Conservation (phyloP, 2,329 filamentous ascomycete genomes). For the Penicillium paneum region DNA sequence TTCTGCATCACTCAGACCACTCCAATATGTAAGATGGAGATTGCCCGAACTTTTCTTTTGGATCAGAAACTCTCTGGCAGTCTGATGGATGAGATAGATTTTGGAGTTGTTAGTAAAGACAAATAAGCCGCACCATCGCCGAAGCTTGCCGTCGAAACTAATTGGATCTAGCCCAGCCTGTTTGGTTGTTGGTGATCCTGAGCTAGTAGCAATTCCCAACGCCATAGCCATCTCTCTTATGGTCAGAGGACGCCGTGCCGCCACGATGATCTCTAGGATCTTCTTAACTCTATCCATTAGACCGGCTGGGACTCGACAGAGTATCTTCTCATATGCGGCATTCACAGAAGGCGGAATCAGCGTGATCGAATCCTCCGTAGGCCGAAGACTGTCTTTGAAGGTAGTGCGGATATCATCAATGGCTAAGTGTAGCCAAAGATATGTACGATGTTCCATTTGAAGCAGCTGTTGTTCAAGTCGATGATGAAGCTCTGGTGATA, state of each 20-base stretch:
- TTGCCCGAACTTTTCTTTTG: no score
- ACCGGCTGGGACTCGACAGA: slow-evolving; percentile 3
- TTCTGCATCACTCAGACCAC: no score
- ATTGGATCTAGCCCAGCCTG: slow-evolving; percentile 1
- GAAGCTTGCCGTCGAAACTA: not conserved
- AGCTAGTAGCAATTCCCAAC: slow-evolving; percentile 3
- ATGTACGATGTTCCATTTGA: slow-evolving; percentile 19
- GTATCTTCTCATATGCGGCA: slow-evolving; percentile 16
- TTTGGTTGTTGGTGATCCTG: not conserved
- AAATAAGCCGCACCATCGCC: slow-evolving; percentile 16
- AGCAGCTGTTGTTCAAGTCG: slow-evolving; percentile 14
- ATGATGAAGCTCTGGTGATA: slow-evolving; percentile 1
- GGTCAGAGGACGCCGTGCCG: slow-evolving; percentile 15
- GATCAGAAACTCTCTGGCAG: slow-evolving; percentile 10
- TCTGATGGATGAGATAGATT: slow-evolving; percentile 12
- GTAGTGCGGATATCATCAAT: slow-evolving; percentile 12
- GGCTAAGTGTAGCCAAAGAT: slow-evolving; percentile 22
- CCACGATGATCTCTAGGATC: slow-evolving; percentile 15
- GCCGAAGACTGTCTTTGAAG: slow-evolving; percentile 8
- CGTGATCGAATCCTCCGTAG: slow-evolving; percentile 5
- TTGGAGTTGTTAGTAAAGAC: slow-evolving; percentile 6
- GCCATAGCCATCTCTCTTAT: slow-evolving; percentile 14
- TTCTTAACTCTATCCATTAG: slow-evolving; percentile 2
- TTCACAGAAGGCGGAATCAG: slow-evolving; percentile 14
- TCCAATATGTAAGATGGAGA: no score